phyloP scores from a whole-genome alignment of 225 moss, liverwort and hornwort genomes.

The Pleurozium schreberi region DNA sequence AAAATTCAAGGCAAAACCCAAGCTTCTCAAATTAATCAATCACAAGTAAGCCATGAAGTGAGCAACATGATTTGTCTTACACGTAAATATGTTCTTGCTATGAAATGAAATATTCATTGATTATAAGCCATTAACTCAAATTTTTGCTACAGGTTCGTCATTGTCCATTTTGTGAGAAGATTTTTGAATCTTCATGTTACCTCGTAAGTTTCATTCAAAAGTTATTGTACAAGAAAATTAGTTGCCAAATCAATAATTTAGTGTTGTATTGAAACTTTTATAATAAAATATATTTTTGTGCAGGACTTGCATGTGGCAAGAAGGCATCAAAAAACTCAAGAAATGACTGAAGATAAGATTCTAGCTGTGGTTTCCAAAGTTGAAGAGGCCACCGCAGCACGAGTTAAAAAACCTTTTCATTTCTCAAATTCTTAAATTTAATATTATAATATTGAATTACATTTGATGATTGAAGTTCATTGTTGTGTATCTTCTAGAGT shows the following conservation, averaged over 20 bases:
- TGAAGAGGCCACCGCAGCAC: slow-evolving; percentile 54
- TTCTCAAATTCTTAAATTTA: not conserved
- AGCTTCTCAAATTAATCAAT: slow-evolving; percentile 17
- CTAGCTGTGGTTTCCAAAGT: slow-evolving; percentile 61
- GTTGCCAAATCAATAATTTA: not conserved
- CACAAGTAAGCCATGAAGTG: slow-evolving; percentile 15
- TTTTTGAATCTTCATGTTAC: slow-evolving; percentile 79
- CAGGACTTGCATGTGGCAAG: slow-evolving; percentile 88
- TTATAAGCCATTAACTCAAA: not conserved
- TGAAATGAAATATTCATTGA: not conserved
- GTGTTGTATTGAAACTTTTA: not conserved
- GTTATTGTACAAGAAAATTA: not conserved
- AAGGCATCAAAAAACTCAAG: slow-evolving; percentile 61
- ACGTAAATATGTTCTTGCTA: not conserved
- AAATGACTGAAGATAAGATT: slow-evolving; percentile 60
- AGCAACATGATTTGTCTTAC: not conserved
- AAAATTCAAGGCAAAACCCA: slow-evolving; percentile 73
- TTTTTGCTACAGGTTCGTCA: slow-evolving; percentile 53
- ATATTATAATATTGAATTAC: not conserved
- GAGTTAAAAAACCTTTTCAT: slow-evolving; percentile 14
- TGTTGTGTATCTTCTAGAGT: not conserved
- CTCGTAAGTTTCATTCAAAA: slow-evolving; percentile 44
- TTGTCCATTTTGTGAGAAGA: slow-evolving; percentile 90
- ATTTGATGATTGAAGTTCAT: not conserved
- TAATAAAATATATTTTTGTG: not conserved